Evolutionary conservation across 495 filamentous ascomycete genomes (phyloP), one percentile per base, ranked within the genome.

Genomic region (Penicillium robsamsonii): DNA sequence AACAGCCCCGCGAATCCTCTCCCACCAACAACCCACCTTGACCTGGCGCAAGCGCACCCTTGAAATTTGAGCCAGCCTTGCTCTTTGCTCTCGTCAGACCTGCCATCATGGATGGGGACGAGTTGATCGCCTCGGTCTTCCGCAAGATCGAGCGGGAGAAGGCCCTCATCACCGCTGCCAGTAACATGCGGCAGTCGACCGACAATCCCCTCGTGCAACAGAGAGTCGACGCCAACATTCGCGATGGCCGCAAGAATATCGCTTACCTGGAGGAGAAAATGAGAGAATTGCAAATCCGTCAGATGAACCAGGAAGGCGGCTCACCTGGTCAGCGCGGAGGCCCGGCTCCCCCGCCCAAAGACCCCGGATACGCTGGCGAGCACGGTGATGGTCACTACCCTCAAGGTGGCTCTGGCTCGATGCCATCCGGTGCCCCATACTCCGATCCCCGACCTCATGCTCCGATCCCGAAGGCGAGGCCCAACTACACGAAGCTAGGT

Each of bases 141-240:
- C 87, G 85, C 76, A 97, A 99, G 90, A 97, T 97, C 75, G 91
- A 97, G 81, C 84, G 94, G 71, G 95, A 99, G 74, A 92, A 93
- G 80, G 87, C 88, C 64, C 84, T 99, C 62, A 94, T 99, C 80
- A 87, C 90, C 73, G 92, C 90, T 62, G 95, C 95, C 50, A 90
- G 90, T 69, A 83, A 87, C 55, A 96, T 99, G 90, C 87, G 92
- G 79, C 89, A 91, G 76, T 91, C 92, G 66, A 96, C 93, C 64
- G 85, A 90, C 75, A 97, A 99, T 71, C 87, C 89, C 53, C 76
- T 84, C 53, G 92, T 97, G 56, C 89, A 92, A 64, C 89, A 92
- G 58, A 84, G 89, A 56, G 84, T 94, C 62, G 93, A 97, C 58
- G 86, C 84, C 50, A 89, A 96, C 75, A 94, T 99, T 68, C 89